Evolutionary conservation across 2,329 filamentous ascomycete species (phyloP), one percentile per base, ranked within the genome.

Genomic region (Colletotrichum neosansevieriae): DNA sequence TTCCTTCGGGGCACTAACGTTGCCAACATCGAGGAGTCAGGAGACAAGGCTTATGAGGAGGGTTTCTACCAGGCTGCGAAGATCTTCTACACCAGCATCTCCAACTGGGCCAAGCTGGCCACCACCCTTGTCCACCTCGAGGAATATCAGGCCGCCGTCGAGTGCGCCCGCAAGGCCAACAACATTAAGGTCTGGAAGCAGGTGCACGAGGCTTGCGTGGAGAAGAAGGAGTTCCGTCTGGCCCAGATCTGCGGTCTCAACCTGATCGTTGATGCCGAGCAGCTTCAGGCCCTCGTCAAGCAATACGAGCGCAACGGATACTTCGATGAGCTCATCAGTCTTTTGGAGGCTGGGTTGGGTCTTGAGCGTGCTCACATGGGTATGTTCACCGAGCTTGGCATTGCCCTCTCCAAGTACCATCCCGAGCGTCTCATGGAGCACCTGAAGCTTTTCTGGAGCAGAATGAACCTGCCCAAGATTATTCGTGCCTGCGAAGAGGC

Each of bases 181-280:
- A 98, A 94, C 81, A 94, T 98, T 82, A 98, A 97, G 85, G 96
- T 99, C 59, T 99, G 96, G 96, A 97, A 96, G 83, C 93, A 99
- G 82, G 96, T 99, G 73, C 97, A 98, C 82, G 92, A 94, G 77
- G 96, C 95, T 21, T 99, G 96, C 77, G 93, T 99, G 72, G 89
- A 89, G 71, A 99, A 98, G 89, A 98, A 97, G 85, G 96, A 99
- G 79, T 99, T 99, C 89, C 93, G 95, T 70, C 91, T 99, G 69
- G 96, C 97, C 29, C 96, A 98, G 83, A 99, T 99, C 75, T 99
- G 96, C 77, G 97, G 97, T 86, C 90, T 99, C 70, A 98, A 99
- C 84, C 86, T 99, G 69, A 98, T 99, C 75, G 91, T 99, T 24
- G 95, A 99, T 80, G 96, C 97, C 29, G 96, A 99, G 80, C 96